These are phyloP conservation scores for Crithidia expoeki DNA, from an alignment of 208 protist species.

Conservation along the genomic window DNA sequence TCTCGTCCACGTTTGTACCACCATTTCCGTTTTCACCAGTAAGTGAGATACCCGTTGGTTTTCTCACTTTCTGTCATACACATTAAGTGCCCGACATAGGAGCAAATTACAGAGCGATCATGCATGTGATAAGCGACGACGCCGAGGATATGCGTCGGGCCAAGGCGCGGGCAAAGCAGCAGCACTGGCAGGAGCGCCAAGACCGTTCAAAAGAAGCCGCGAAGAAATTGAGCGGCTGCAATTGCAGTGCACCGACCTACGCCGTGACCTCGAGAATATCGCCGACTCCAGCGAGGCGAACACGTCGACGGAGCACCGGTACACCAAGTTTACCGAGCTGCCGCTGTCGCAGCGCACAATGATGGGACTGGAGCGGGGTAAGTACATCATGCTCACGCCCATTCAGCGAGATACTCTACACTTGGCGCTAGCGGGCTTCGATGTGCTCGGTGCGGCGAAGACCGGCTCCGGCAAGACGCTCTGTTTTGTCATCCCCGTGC, in stretches of 20 bases:
- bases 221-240: conserved; percentile 69
- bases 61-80: too few species aligned
- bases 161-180: conserved; percentile 60
- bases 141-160: conserved; percentile 37
- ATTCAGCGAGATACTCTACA: conserved; percentile 96
- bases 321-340: conserved; percentile 83
- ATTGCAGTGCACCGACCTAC: conserved; percentile 46
- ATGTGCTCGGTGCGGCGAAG: conserved; percentile 98
- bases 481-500: conserved; percentile 97
- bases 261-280: conserved; percentile 46
- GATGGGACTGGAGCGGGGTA: conserved; percentile 89
- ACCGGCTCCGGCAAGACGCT: conserved; percentile 99
- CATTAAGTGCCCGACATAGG: too few species aligned
- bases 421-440: conserved; percentile 94
- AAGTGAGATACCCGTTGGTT: too few species aligned
- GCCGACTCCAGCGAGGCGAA: conserved; percentile 52
- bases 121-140: conserved; percentile 40
- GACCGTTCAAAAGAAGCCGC: conserved; percentile 78
- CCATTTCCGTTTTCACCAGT: not conserved
- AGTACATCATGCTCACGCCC: conserved; percentile 95
- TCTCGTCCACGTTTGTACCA: not conserved
- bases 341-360: conserved; percentile 92
- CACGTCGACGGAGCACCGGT: conserved; percentile 43
- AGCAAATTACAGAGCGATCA: too few species aligned
- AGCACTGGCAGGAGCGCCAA: conserved; percentile 83